Base-by-base conservation (phyloP, 2,329 filamentous ascomycete species). In the Talaromyces sp. region DNA sequence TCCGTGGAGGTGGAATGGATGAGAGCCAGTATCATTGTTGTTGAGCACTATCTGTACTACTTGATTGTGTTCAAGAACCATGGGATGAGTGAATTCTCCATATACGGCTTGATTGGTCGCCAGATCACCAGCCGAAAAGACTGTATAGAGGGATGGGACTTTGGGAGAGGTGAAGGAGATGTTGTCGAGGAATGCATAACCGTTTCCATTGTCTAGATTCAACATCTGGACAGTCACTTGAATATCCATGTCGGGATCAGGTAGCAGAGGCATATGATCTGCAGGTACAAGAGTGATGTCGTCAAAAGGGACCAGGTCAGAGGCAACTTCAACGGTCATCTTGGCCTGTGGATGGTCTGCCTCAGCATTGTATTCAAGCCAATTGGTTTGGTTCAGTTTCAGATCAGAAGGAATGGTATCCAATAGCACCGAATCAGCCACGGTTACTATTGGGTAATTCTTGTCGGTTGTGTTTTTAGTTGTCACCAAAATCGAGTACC, bases 121-220 rank as follows among this genome's bases (percentile, higher is more conserved):
- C 19, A 80, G 59, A 2, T 71, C 65, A 38, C 84, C 85, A 0
- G 83, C 75, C 0, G 83, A 85, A 2, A 94, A 78, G 0, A 81
- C 89, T 0, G 88, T 89, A 78, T 91, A 94, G 0, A 95, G 80
- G 0, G 88, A 86, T 0, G 91, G 91, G 0, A 94, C 90, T 69
- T 90, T 90, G 55, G 89, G 89, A 0, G 73, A 58, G 8, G 83
- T 82, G 72, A 92, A 95, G 43, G 88, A 90, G 63, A 91, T 85
- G 72, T 90, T 86, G 78, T 92, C 92, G 61, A 89, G 87, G 76
- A 88, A 88, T 60, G 86, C 86, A 41, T 90, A 90, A 73, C 68
- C 83, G 29, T 84, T 85, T 0, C 89, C 88, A 60, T 91, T 81
- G 24, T 79, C 80, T 11, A 91, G 80, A 63, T 89, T 88, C 66